Evolutionary conservation across 148 eudicot genomes (phyloP), one percentile per base, ranked within the genome.

Genomic region (Chenopodium quinoa): DNA sequence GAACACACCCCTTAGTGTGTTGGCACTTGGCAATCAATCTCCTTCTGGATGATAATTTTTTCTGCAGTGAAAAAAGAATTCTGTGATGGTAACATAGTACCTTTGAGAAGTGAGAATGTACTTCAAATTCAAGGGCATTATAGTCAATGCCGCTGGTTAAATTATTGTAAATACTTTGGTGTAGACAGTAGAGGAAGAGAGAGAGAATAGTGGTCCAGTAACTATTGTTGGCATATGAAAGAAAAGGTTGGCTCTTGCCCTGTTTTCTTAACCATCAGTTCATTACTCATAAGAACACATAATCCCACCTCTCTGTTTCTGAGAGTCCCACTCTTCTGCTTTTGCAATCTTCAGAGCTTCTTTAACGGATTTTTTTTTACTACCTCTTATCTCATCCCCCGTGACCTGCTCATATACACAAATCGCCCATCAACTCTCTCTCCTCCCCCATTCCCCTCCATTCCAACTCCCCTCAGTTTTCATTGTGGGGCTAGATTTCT

Each of bases 191-290:
- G 52, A 72, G 81, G 27, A 31, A 31, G 70, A 20, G 80, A 64
- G 62, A 75, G 46, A 86, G 58, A 71, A 76, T 70, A 77, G 92
- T 89, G 92, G 94, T 88, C 92, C 90, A 81, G 34, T 47, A 70
- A 76, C 25, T 81, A 73, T 84, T 78, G 84, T 85, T 81, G 80
- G 87, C 78, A 78, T 81, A 68, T 77, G 80, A 80, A 79, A 84
- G 80, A 75, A 81, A 82, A 76, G 48, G 40, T 89, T 87, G 90
- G 89, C 92, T 29, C 85, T 86, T 86, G 78, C 85, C 81, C 91
- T 81, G 86, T 74, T 85, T 37, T 86, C 83, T 54, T 83, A 79
- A 79, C 85, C 85, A 50, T 79, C 82, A 85, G 76, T 84, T 82
- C 71, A 79, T 81, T 85, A 78, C 87, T 84, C 84, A 78, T 85